phyloP scores from a whole-genome alignment of 768 basidiomycete species.

The Auriscalpium orientale region DNA sequence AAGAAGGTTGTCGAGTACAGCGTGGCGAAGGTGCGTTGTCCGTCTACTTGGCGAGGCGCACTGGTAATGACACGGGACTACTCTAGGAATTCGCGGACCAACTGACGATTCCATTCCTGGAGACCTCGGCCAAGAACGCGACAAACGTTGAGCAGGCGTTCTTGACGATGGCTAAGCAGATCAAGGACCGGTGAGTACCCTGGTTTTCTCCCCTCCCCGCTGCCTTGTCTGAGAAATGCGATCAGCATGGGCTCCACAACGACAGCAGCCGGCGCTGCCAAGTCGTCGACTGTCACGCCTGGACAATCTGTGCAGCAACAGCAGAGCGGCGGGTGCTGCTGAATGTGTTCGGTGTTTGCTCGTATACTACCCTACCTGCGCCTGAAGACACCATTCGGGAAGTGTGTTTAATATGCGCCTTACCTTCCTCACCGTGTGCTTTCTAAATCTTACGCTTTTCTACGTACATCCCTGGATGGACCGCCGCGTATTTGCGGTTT shows the following conservation, averaged over 20 bases:
- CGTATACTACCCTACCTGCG: constrained; percentile 13
- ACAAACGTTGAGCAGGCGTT: constrained; percentile 99
- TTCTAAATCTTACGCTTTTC: constrained; percentile 1
- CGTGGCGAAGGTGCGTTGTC: constrained; percentile 61
- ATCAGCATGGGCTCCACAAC: constrained; percentile 79
- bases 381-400: constrained; percentile 8
- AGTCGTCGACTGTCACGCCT: constrained; percentile 77
- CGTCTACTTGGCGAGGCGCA: not conserved
- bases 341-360: constrained; percentile 24
- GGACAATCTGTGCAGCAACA: constrained; percentile 80
- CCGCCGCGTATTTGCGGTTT: not conserved
- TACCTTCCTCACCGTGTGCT: constrained; percentile 12
- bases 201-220: not conserved
- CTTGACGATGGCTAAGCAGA: constrained; percentile 97
- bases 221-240: not conserved
- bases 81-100: constrained; percentile 90
- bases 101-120: constrained; percentile 88
- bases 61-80: constrained; percentile 1
- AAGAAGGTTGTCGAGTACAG: constrained; percentile 94
- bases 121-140: constrained; percentile 98
- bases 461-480: not conserved
- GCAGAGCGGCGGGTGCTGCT: constrained; percentile 74
- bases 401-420: constrained; percentile 12
- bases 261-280: constrained; percentile 64
- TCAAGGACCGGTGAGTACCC: constrained; percentile 71